Base-by-base conservation (phyloP, 192 early-diverging fungal species). In the Coemansia interrupta region DNA sequence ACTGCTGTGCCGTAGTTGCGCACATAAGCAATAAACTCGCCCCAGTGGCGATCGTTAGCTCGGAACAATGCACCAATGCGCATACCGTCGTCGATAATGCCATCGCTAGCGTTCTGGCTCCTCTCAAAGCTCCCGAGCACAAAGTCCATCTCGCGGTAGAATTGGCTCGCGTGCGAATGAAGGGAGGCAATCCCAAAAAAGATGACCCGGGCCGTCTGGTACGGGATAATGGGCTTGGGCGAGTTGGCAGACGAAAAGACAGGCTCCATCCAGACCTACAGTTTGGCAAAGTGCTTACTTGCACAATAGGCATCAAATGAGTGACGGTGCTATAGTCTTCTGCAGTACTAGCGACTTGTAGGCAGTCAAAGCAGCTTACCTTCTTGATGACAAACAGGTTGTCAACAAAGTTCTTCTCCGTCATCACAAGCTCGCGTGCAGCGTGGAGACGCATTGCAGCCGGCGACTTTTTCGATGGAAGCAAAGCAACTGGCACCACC, bases 361-460 rank as follows among this genome's bases (percentile, higher is more conserved):
- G 32, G 32, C 32, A 36, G 32, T 36, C 32, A 8, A 6, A 36
- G 10, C 32, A 36, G 32, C 32, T 30, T 59, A 69, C 67, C 58
- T 78, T 78, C 64, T 78, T 78, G 40, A 78, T 68, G 46, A 78
- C 69, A 64, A 78, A 78, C 47, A 78, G 45, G 44, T 78, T 71
- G 69, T 78, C 74, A 14, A 78, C 74, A 64, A 78, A 78, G 65
- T 78, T 78, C 45, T 78, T 78, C 40, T 78, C 74, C 3, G 74
- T 78, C 64, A 71, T 78, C 32, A 78, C 74, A 38, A 78, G 65
- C 58, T 78, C 74, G 38, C 74, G 64, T 9, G 65, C 64, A 7
- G 74, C 68, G 36, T 78, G 74, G 24, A 72, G 48, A 36, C 74
- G 74, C 74, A 78, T 78, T 6, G 64, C 74, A 1, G 68, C 69